Percentiles rank a stretch among this genome's conserved stretches.
Conservation (phyloP, 2,329 filamentous ascomycete species). For the Penicillium freii region DNA sequence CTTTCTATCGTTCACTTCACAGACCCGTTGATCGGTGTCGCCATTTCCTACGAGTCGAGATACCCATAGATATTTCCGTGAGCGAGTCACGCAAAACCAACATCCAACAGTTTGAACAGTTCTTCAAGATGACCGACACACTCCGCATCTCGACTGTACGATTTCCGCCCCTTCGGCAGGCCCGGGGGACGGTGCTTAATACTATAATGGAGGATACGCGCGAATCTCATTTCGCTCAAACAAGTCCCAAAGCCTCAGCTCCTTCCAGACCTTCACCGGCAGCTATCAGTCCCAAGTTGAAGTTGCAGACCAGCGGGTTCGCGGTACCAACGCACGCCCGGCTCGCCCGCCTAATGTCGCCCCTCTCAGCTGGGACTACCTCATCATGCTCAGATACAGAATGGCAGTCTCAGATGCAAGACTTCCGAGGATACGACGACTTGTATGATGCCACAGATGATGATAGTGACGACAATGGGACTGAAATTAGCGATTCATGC, state of each 20-base stretch:
- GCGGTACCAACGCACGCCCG: slow-evolving; percentile 21
- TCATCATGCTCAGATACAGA: slow-evolving; percentile 54
- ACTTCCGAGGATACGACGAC: slow-evolving; percentile 81
- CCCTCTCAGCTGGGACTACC: slow-evolving; percentile 32
- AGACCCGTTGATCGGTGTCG: slow-evolving; percentile 37
- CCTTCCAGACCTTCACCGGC: slow-evolving; percentile 8
- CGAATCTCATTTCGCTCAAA: slow-evolving; percentile 29
- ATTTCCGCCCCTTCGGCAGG: slow-evolving; percentile 57
- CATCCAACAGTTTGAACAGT: slow-evolving; percentile 22
- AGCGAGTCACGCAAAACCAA: slow-evolving; percentile 25
- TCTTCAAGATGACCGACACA: slow-evolving; percentile 46
- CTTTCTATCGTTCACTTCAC: slow-evolving; percentile 1
- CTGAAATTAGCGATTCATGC: slow-evolving; percentile 50
- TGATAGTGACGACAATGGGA: slow-evolving; percentile 49
- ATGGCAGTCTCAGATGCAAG: slow-evolving; percentile 63
- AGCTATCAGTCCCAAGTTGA: slow-evolving; percentile 33
- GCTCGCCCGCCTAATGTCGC: slow-evolving; percentile 32
- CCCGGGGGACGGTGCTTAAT: slow-evolving; percentile 59
- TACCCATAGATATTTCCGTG: slow-evolving; percentile 28
- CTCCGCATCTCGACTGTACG: slow-evolving; percentile 52
- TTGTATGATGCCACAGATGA: slow-evolving; percentile 84
- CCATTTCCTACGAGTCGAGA: slow-evolving; percentile 22
- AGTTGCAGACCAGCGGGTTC: slow-evolving; percentile 34
- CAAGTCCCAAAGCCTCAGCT: slow-evolving; percentile 8
- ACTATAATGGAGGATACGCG: slow-evolving; percentile 60